Evolutionary conservation across 139 green algal species (phyloP).

Genomic region (Haematococcus sp.): DNA sequence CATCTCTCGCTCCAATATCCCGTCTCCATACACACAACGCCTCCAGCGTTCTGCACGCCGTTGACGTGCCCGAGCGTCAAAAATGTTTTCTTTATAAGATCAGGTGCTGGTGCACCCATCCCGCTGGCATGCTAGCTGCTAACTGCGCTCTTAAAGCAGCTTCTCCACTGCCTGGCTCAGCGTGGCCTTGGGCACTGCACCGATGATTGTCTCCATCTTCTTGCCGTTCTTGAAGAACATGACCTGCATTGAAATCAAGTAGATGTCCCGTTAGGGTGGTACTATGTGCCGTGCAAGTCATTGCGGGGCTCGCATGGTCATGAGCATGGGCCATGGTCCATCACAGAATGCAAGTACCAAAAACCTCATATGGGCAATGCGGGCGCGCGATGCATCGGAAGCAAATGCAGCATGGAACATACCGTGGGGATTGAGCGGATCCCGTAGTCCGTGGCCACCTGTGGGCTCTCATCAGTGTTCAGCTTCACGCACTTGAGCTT

Average conservation of each 20-base stretch:
- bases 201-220: constrained; percentile 98
- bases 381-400: no score
- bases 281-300: not conserved
- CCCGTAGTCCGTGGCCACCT: constrained; percentile 91
- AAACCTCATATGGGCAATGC: not conserved
- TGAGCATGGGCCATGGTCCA: not conserved
- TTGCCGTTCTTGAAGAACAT: constrained; percentile 96
- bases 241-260: constrained; percentile 55
- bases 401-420: constrained; percentile 38
- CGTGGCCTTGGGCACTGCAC: constrained; percentile 92
- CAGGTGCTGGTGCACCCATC: no score
- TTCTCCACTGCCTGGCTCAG: constrained; percentile 91
- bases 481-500: constrained; percentile 74
- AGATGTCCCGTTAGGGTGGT: not conserved
- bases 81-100: no score
- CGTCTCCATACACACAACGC: no score
- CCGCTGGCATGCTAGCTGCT: no score
- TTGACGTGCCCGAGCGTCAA: no score
- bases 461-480: constrained; percentile 97
- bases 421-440: constrained; percentile 96
- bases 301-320: not conserved
- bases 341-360: not conserved
- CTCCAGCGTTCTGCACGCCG: no score
- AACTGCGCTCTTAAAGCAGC: constrained; percentile 55
- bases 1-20: no score